Evolutionary conservation across 768 basidiomycete genomes (phyloP).

Genomic region (Coprinopsis marcescibilis): DNA sequence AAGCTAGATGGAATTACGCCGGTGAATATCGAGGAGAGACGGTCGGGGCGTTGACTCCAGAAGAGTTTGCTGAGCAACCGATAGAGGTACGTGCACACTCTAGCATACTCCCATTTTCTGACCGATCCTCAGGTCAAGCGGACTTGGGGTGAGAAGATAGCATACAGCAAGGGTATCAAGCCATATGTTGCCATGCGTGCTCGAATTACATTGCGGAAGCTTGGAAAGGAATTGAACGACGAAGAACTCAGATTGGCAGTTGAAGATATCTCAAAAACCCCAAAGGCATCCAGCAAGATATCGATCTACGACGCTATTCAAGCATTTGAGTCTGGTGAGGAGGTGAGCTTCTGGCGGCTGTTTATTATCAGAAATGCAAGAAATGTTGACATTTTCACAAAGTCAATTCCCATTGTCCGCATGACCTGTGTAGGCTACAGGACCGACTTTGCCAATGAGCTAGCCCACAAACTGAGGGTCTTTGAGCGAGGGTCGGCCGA

Average conservation of each 20-base stretch:
- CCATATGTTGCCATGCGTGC: constrained; percentile 4
- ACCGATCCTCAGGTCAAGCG: constrained; percentile 1
- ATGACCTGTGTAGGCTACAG: constrained; percentile 2
- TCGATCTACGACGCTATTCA: neutral
- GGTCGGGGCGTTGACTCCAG: neutral
- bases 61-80: neutral
- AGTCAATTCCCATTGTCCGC: constrained; percentile 5
- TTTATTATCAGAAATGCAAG: neutral
- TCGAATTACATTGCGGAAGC: constrained; percentile 4
- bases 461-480: too few species aligned
- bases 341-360: neutral
- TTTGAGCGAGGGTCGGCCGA: too few species aligned
- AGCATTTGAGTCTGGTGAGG: constrained; percentile 4
- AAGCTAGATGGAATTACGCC: constrained; percentile 6
- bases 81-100: neutral
- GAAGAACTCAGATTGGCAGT: neutral
- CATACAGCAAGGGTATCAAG: neutral
- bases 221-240: neutral
- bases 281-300: constrained; percentile 1
- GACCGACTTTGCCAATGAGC: constrained; percentile 1
- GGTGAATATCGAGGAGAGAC: constrained; percentile 5
- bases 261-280: neutral
- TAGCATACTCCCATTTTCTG: too few species aligned
- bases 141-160: constrained; percentile 10
- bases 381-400: neutral